Evolutionary conservation across 352 stramenopile genomes (phyloP).

Genomic region (Globisporangium solare): DNA sequence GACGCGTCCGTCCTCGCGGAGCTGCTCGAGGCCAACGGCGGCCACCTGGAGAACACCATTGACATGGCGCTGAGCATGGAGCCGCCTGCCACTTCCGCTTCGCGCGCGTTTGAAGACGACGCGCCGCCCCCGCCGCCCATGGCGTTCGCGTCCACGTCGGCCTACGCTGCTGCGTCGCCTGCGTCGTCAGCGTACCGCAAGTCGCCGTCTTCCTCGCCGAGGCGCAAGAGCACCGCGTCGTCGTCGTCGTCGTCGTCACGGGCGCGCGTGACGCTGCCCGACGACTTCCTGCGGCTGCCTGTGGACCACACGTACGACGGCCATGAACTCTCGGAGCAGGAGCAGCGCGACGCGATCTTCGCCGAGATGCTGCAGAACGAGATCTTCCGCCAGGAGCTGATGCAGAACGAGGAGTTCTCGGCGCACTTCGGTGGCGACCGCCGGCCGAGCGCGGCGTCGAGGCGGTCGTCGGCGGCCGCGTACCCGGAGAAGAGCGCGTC

Average conservation of each 20-base stretch:
- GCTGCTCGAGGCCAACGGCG: conserved; percentile 61
- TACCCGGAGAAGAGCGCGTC: conserved; percentile 58
- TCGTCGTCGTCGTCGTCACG: conserved; percentile 3
- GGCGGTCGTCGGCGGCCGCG: conserved; percentile 13
- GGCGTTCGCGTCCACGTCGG: neutral
- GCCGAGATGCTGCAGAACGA: conserved; percentile 83
- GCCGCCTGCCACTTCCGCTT: conserved; percentile 9
- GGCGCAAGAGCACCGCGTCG: conserved; percentile 12
- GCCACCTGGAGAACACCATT: conserved; percentile 68
- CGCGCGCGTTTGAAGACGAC: conserved; percentile 1
- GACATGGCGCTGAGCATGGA: conserved; percentile 76
- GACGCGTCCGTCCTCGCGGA: conserved; percentile 53
- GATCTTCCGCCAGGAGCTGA: conserved; percentile 73
- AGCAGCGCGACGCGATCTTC: conserved; percentile 62
- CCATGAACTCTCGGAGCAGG: conserved; percentile 48
- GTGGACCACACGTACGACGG: conserved; percentile 13
- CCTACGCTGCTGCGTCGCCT: conserved; percentile 7
- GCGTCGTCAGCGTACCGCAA: conserved; percentile 3
- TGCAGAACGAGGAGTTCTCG: conserved; percentile 69
- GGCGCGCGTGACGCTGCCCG: conserved; percentile 37
- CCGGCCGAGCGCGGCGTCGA: conserved; percentile 8
- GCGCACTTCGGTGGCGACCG: conserved; percentile 48
- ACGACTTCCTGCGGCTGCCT: conserved; percentile 73
- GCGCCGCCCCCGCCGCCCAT: neutral
- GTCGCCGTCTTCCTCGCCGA: conserved; percentile 11